Base-by-base conservation (phyloP, 164 flowering plant species). In the Cinnamomum chago region DNA sequence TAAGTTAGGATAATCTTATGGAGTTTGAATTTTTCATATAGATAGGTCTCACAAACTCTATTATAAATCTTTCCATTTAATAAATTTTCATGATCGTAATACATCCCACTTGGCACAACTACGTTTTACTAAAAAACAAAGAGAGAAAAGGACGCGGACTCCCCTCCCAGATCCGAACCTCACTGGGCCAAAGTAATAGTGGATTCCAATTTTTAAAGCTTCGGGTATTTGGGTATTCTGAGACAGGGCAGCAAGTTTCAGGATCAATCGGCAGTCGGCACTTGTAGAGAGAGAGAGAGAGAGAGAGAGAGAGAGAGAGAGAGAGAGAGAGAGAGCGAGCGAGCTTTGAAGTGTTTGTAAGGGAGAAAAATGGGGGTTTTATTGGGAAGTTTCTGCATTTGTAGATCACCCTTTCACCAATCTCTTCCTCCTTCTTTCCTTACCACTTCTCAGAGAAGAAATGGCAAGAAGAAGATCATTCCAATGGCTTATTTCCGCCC, bases 401-500 rank as follows among this genome's bases (percentile, higher is more conserved):
- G 69, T 30, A 84, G 82, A 2, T 50, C 82, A 70, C 83, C 76
- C 1, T 68, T 76, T 50, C 25, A n/a, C 62, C 78, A 64, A 20
- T 68, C 77, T 40, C 81, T 68, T 65, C 50, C 73, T 50, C 47
- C 83, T 28, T 73, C 81, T 22, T 76, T 77, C 33, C 58, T 68
- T 25, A 73, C 76, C n/a, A 68, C 76, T 70, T 70, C 77, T 76
- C 73, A 55, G 55, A 17, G 22, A 22, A 81, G 75, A 76, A 84
- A 80, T 83, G 79, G 65, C 13, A 55, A 20, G 17, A 65, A 76
- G 77, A 74, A 65, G 66, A 79, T 75, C 35, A 55, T 69, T 6
- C 66, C 80, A 65, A 77, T 80, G 81, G 88, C 86, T 75, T 81
- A 75, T 51, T 18, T 78, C 72, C 65, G 64, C 62, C 83, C 35